Base-by-base conservation (phyloP, 208 protist species). In the Trypanosoma scelopori region DNA sequence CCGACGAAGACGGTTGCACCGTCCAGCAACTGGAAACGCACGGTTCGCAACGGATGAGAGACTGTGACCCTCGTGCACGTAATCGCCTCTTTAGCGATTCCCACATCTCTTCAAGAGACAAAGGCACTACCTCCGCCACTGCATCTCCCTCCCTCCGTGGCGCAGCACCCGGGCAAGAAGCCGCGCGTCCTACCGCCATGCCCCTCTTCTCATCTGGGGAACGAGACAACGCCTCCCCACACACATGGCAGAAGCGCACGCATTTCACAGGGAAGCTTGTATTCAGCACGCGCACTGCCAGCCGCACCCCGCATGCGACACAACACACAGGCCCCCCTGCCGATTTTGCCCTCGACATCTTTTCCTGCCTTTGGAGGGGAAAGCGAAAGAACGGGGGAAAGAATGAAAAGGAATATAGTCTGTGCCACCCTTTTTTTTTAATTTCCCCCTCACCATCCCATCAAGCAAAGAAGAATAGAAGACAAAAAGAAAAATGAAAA, bases 171-270 rank as follows among this genome's bases (percentile, higher is more conserved):
- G 32, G 3, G 32, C 32, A 37, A 3, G 32, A 37, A 37, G 32
- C 32, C 32, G 5, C 9, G 9, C 32, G 3, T 47, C 43, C 43
- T 32, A 13, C 5, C 22, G 3, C 12, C 41, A 20, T 5, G 4
- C 18, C 43, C 23, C 22, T 7, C 20, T 16, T 15, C 25, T 37
- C 45, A 53, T 5, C n/a, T 11, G 13, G 5, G 32, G n/a, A 5
- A 11, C 15, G n/a, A 20, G 1, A 35, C 18, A 69, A 22, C n/a
- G 43, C 39, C n/a, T n/a, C 15, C 39, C 63, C 63, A 30, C 63
- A 69, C 4, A 61, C 63, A 27, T 69, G 52, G 46, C 63, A 69
- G 25, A 53, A 69, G 1, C 42, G 43, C 15, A 61, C 53, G 4
- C 25, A 15, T n/a, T 25, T 25, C 2, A 28, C 13, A 0, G n/a